Conservation (phyloP, 345 rosid genomes). For the Populus ilicifolia region DNA sequence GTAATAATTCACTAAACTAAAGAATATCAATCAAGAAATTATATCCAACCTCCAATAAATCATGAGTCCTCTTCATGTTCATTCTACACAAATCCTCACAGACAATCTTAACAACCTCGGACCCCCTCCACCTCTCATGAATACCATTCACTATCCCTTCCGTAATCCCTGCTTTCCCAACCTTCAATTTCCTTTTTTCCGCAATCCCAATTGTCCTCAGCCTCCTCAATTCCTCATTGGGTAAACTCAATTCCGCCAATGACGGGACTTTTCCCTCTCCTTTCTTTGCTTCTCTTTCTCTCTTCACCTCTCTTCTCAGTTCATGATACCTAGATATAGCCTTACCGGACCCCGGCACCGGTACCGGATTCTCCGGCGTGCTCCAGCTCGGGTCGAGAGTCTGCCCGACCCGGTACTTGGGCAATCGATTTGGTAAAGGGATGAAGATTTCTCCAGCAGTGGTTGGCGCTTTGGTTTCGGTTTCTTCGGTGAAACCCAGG, state of each 20-base stretch:
- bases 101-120: conserved; percentile 72
- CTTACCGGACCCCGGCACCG: conserved; percentile 67
- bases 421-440: conserved; percentile 58
- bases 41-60: conserved; percentile 72
- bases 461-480: conserved; percentile 8
- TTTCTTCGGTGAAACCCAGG: conserved; percentile 63
- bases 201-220: conserved; percentile 56
- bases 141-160: conserved; percentile 96
- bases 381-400: conserved; percentile 96
- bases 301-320: conserved; percentile 46
- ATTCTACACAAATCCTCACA: conserved; percentile 75
- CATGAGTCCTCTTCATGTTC: conserved; percentile 98
- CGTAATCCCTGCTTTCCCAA: conserved; percentile 89
- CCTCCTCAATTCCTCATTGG: conserved; percentile 56
- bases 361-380: conserved; percentile 80
- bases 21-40: neutral
- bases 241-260: conserved; percentile 68
- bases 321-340: conserved; percentile 56
- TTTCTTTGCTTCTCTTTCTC: conserved; percentile 36
- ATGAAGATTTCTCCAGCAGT: conserved; percentile 76
- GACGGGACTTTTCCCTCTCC: conserved; percentile 47
- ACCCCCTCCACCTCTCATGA: conserved; percentile 88
- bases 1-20: neutral
- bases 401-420: conserved; percentile 78
- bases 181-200: conserved; percentile 60